These are phyloP conservation scores for Cystofilobasidium capitatum DNA, from an alignment of 768 basidiomycete genomes.

Conservation along the genomic window DNA sequence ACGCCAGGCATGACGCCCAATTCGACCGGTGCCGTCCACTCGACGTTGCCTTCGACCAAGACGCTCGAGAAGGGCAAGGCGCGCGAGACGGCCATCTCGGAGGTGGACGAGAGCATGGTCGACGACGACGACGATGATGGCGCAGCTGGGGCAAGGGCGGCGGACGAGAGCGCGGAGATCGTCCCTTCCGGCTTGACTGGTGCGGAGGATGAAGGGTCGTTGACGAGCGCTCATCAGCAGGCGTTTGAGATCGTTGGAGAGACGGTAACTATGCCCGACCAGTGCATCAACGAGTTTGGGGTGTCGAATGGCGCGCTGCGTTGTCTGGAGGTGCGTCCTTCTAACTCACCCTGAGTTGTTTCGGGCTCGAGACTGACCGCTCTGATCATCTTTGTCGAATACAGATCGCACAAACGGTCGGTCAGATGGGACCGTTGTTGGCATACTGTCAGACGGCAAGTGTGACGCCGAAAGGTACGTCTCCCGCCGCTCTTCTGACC, in stretches of 20 bases:
- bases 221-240: neutral
- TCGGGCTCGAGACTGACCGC: neutral
- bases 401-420: constrained; percentile 16
- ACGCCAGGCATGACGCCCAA: constrained; percentile 24
- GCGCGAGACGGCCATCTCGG: constrained; percentile 2
- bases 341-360: neutral
- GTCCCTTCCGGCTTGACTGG: neutral
- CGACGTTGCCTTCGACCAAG: neutral
- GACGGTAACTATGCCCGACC: constrained; percentile 10
- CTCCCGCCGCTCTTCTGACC: neutral
- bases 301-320: constrained; percentile 21
- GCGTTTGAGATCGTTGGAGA: neutral
- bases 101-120: constrained; percentile 1
- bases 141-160: neutral
- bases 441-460: constrained; percentile 17
- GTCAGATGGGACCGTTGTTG: constrained; percentile 18
- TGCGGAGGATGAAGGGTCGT: neutral
- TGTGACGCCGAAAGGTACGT: constrained; percentile 15
- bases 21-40: neutral
- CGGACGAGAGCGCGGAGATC: neutral
- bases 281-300: constrained; percentile 17
- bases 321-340: constrained; percentile 16
- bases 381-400: neutral
- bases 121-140: neutral
- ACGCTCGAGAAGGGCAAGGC: constrained; percentile 13